phyloP scores from a whole-genome alignment of 805 yeast genomes.

The Yarrowia yakushimensis region DNA sequence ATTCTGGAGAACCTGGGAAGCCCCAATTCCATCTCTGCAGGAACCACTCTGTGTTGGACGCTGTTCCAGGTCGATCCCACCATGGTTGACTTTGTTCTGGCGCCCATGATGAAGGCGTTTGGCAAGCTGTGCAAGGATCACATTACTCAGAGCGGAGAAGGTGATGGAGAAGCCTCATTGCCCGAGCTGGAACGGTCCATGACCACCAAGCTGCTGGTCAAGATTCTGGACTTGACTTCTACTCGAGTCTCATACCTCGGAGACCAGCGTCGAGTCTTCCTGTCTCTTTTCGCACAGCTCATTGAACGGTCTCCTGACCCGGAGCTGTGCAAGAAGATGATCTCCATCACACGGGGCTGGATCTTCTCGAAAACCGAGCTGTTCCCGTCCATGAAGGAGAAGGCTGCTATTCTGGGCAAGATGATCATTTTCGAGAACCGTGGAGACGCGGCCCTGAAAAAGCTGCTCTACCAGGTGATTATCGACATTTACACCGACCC shows the following conservation, averaged over 20 bases:
- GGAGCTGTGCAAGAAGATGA: slow-evolving; percentile 66
- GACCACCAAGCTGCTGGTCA: slow-evolving; percentile 72
- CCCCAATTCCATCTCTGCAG: slow-evolving; percentile 74
- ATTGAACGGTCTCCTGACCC: slow-evolving; percentile 85
- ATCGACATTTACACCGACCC: slow-evolving; percentile 83
- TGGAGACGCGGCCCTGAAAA: slow-evolving; percentile 74
- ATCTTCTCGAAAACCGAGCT: slow-evolving; percentile 77
- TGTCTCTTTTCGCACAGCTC: slow-evolving; percentile 80
- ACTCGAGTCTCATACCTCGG: slow-evolving; percentile 82
- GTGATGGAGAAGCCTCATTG: slow-evolving; percentile 30
- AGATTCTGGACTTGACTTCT: slow-evolving; percentile 71
- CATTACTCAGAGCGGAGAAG: slow-evolving; percentile 39
- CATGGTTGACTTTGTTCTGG: slow-evolving; percentile 69
- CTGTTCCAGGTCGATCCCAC: slow-evolving; percentile 71
- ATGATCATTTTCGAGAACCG: slow-evolving; percentile 90
- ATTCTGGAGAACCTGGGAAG: slow-evolving; percentile 73
- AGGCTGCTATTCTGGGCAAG: slow-evolving; percentile 87
- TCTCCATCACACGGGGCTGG: slow-evolving; percentile 81
- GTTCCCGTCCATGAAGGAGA: slow-evolving; percentile 93
- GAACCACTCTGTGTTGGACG: slow-evolving; percentile 67
- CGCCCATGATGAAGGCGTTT: slow-evolving; percentile 77
- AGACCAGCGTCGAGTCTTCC: slow-evolving; percentile 86
- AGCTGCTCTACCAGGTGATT: slow-evolving; percentile 78
- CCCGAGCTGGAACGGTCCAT: slow-evolving; percentile 72
- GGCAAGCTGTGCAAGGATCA: slow-evolving; percentile 89